Evolutionary conservation across 164 flowering plant genomes (phyloP).

Genomic region (Piper longum): DNA sequence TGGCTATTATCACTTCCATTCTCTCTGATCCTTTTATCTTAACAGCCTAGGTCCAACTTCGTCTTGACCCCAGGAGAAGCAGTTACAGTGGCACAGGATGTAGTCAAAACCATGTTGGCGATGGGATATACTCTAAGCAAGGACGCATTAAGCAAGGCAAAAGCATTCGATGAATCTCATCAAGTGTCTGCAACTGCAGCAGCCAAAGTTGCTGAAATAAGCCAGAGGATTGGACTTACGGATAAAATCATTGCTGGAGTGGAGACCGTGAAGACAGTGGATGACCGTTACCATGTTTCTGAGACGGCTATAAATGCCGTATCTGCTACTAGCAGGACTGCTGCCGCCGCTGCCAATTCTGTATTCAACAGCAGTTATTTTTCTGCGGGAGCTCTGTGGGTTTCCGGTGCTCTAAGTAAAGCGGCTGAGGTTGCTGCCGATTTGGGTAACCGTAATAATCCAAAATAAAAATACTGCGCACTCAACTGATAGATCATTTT

Average conservation of each 20-base stretch:
- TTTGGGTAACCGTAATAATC: conserved; percentile 29
- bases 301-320: conserved; percentile 45
- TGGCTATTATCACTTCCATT: too few relatives aligned
- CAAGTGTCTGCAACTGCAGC: conserved; percentile 56
- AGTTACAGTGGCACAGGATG: conserved; percentile 64
- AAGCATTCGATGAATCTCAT: conserved; percentile 65
- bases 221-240: conserved; percentile 52
- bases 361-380: conserved; percentile 76
- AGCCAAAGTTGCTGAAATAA: conserved; percentile 61
- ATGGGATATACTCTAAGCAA: conserved; percentile 72
- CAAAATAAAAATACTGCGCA: background rate
- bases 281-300: conserved; percentile 45
- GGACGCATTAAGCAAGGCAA: conserved; percentile 68
- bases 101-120: conserved; percentile 62
- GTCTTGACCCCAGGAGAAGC: conserved; percentile 64
- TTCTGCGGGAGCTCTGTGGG: conserved; percentile 67
- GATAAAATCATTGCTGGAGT: conserved; percentile 54
- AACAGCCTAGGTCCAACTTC: conserved; percentile 17
- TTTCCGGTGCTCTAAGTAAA: conserved; percentile 51
- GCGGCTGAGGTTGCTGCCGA: conserved; percentile 72
- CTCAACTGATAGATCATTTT: too few relatives aligned
- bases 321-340: conserved; percentile 51
- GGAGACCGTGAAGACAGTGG: conserved; percentile 47
- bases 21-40: background rate
- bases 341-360: conserved; percentile 44